These are phyloP conservation scores for Pseudogymnoascus sp. DNA, from an alignment of 2,329 filamentous ascomycete species.

Conservation along the genomic window DNA sequence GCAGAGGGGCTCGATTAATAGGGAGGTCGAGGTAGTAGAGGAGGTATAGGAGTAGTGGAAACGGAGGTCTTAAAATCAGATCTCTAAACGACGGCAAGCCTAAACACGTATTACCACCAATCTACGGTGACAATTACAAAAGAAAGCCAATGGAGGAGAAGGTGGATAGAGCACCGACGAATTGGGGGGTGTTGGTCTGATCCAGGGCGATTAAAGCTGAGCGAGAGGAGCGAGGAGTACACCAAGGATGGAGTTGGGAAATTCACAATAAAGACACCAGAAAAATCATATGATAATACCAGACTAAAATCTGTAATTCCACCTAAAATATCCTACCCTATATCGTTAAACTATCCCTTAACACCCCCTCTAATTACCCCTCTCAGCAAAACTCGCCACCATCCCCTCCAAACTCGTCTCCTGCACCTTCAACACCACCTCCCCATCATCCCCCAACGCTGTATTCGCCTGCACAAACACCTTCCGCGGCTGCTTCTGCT, in stretches of 20 bases:
- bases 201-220: too few species aligned
- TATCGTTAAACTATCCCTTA: neutral
- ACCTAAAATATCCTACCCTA: neutral
- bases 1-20: too few species aligned
- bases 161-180: too few species aligned
- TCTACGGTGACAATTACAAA: too few species aligned
- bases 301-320: neutral
- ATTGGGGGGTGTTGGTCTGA: too few species aligned
- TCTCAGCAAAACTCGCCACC: slow-evolving; percentile 72
- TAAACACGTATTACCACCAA: too few species aligned
- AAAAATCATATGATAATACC: neutral
- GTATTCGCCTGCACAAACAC: slow-evolving; percentile 95
- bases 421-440: slow-evolving; percentile 76
- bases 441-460: slow-evolving; percentile 57
- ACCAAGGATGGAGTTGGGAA: neutral
- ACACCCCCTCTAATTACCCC: slow-evolving; percentile 21
- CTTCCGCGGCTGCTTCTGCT: slow-evolving; percentile 75
- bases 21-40: too few species aligned
- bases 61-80: too few species aligned
- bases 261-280: neutral
- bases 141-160: too few species aligned
- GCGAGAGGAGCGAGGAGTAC: neutral
- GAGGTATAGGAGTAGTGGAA: too few species aligned
- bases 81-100: too few species aligned
- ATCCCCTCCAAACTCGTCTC: slow-evolving; percentile 73